These are phyloP conservation scores for Kwoniella sp. DNA, from an alignment of 768 basidiomycete species.

Conservation along the genomic window DNA sequence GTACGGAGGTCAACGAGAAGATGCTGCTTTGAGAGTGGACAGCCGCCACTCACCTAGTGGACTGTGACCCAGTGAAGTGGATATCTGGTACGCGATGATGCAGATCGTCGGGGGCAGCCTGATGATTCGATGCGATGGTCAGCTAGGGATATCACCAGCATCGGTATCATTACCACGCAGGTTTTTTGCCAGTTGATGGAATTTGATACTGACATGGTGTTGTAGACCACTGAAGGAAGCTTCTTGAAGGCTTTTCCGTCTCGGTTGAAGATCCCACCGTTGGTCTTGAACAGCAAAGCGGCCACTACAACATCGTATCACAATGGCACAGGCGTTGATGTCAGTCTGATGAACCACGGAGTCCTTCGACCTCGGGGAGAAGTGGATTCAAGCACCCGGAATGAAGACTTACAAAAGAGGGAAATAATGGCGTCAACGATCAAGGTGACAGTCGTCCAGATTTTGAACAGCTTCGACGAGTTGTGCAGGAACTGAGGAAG, in stretches of 20 bases:
- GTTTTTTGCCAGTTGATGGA: neutral
- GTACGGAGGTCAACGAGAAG: no score
- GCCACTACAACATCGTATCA: neutral
- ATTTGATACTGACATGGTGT: conserved; percentile 5
- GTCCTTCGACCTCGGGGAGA: no score
- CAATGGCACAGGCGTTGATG: no score
- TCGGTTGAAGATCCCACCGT: conserved; percentile 2
- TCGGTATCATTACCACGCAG: no score
- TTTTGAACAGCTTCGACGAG: neutral
- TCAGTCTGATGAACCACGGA: no score
- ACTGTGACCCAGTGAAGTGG: neutral
- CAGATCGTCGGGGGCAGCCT: neutral
- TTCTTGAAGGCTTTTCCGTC: conserved; percentile 12
- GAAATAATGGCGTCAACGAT: neutral
- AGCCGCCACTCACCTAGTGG: neutral
- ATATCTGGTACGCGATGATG: neutral
- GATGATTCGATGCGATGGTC: no score
- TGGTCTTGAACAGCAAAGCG: neutral
- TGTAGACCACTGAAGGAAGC: conserved; percentile 3
- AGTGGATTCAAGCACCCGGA: no score
- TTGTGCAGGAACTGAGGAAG: neutral
- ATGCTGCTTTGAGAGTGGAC: no score
- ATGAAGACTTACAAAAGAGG: neutral
- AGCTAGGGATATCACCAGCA: no score
- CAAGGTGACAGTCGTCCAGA: neutral